Base-by-base conservation (phyloP, 495 filamentous ascomycete genomes). In the Tuber microsphaerosporum region DNA sequence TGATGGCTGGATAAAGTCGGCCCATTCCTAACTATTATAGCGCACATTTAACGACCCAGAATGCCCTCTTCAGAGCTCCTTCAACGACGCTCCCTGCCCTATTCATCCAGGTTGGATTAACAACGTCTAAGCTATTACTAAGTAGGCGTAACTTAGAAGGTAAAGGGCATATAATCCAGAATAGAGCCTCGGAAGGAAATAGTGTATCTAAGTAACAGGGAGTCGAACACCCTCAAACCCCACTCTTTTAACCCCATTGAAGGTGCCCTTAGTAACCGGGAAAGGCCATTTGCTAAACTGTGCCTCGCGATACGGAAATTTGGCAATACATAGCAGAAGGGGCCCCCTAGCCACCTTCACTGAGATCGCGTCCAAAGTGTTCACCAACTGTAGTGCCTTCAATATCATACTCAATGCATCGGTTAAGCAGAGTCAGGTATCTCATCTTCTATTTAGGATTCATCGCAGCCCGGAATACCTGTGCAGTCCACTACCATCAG, bases 311-410 rank as follows among this genome's bases (percentile, higher is more conserved):
- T n/a, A 69, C 14, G 16, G 26, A 34, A 74, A 39, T 10, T 37
- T 41, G 10, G 69, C 37, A 16, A 43, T 42, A 77, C 73, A 37
- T 43, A 77, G 73, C 43, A 3, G 85, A 84, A 1, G 86, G 81
- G 74, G 89, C 90, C 87, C 88, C 89, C 89, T 41, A 91, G 6
- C 85, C 86, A 2, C 87, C 88, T 76, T 91, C 89, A 70, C 85
- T 83, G 7, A 88, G 22, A 86, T 81, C 7, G 88, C 88, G 80
- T 90, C 89, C 45, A 90, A 85, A 0, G 89, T 90, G 70, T 91
- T 82, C 51, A 77, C 81, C 72, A 82, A 70, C 81, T 81, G 48
- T 39, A 44, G 65, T 42, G 69, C 6, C 34, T 22, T 79, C 48
- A 80, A 42, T 12, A 41, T 41, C 39, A 41, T 41, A 20, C 73